A percentile compares a stretch with the other conserved stretches of the same genome.
phyloP scores from a whole-genome alignment of 2,329 filamentous ascomycete genomes.

The Hymenoscyphus fructigenus region DNA sequence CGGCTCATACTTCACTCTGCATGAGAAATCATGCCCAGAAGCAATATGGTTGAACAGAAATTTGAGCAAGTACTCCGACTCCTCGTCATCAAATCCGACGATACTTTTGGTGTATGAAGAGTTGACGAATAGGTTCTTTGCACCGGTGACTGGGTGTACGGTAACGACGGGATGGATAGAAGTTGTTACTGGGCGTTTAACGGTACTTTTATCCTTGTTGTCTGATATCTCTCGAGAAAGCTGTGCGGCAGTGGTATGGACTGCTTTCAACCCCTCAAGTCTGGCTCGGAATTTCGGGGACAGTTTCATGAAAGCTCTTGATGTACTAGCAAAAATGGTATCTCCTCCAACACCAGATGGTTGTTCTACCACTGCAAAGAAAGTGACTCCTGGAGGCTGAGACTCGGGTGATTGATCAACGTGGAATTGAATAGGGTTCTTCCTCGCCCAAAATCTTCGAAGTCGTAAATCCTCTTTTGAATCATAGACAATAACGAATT shows the following conservation, averaged over 20 bases:
- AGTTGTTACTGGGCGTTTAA: slow-evolving; percentile 71
- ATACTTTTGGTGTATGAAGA: slow-evolving; percentile 77
- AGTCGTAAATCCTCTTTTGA: slow-evolving; percentile 45
- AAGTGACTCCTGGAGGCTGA: slow-evolving; percentile 83
- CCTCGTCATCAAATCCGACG: slow-evolving; percentile 78
- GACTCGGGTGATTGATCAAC: slow-evolving; percentile 81
- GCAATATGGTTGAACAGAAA: slow-evolving; percentile 71
- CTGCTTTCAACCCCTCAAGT: slow-evolving; percentile 73
- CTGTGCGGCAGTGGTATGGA: slow-evolving; percentile 61
- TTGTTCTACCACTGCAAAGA: slow-evolving; percentile 78
- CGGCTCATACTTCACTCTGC: slow-evolving; percentile 70
- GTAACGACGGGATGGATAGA: slow-evolving; percentile 73
- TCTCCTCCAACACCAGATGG: slow-evolving; percentile 72
- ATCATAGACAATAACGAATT: slow-evolving; percentile 48
- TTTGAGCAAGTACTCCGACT: slow-evolving; percentile 71
- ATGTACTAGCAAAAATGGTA: slow-evolving; percentile 75
- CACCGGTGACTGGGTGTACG: slow-evolving; percentile 73
- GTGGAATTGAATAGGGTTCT: slow-evolving; percentile 80
- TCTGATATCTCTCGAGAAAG: slow-evolving; percentile 73
- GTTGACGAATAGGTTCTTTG: slow-evolving; percentile 79
- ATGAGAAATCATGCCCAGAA: slow-evolving; percentile 68
- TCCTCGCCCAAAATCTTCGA: slow-evolving; percentile 36
- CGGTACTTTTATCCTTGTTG: slow-evolving; percentile 63
- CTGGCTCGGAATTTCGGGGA: slow-evolving; percentile 74
- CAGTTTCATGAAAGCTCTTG: slow-evolving; percentile 73